Conservation (phyloP, 345 rosid species). For the Cardamine occulta region DNA sequence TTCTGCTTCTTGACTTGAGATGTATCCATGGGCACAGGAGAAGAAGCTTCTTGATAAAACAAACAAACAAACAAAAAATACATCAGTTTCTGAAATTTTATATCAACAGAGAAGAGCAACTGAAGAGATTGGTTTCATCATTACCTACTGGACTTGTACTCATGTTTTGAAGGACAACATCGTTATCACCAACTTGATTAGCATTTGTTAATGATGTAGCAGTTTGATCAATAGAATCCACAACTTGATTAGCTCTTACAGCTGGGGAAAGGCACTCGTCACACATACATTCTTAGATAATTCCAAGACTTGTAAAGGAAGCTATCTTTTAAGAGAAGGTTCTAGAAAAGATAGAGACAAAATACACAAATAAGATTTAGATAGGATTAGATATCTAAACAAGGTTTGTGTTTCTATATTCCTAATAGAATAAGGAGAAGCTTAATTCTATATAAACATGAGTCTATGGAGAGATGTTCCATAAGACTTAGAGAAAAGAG, state of each 20-base stretch:
- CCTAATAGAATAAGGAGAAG: too few relatives aligned
- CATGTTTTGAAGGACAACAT: neutral
- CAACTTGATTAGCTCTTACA: neutral
- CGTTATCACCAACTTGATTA: neutral
- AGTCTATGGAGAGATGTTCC: too few relatives aligned
- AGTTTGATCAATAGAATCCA: neutral
- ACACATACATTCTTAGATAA: too few relatives aligned
- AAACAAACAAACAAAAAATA: neutral
- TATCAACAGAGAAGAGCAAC: neutral
- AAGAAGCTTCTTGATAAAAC: neutral
- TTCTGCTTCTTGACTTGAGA: neutral
- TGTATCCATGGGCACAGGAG: conserved; percentile 4
- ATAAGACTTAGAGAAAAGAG: too few relatives aligned
- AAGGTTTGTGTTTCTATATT: too few relatives aligned
- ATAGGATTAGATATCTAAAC: too few relatives aligned
- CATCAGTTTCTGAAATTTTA: neutral
- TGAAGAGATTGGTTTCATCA: neutral
- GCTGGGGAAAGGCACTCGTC: neutral
- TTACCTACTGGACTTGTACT: neutral
- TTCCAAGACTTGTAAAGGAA: too few relatives aligned
- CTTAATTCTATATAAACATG: too few relatives aligned
- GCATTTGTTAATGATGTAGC: neutral
- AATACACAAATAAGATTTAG: too few relatives aligned
- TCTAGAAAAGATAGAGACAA: too few relatives aligned
- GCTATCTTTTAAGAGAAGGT: too few relatives aligned